phyloP scores from a whole-genome alignment of 768 basidiomycete species.

The Boletales sp. region DNA sequence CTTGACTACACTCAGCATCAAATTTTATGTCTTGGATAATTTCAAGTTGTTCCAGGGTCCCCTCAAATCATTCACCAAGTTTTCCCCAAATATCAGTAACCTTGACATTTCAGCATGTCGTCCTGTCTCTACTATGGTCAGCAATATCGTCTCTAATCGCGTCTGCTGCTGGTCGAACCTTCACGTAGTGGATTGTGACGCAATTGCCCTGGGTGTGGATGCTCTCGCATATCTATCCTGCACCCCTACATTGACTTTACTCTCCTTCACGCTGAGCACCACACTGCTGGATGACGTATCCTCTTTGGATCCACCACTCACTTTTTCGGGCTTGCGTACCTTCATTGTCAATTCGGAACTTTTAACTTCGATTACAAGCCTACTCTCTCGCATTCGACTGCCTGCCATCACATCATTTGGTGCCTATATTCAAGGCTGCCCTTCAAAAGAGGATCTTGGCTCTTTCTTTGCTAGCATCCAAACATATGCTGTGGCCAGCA shows the following conservation, averaged over 20 bases:
- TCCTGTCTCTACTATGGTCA: not conserved
- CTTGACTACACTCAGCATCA: not conserved
- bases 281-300: not conserved
- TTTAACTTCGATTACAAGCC: not conserved
- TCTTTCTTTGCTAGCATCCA: not conserved
- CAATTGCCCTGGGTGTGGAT: not conserved
- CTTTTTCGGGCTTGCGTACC: not conserved
- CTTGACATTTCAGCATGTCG: not conserved
- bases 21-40: not conserved
- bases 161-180: conserved; percentile 6
- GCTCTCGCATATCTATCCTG: conserved; percentile 4
- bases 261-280: not conserved
- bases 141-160: not conserved
- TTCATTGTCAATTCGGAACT: not conserved
- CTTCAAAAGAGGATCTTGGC: not conserved
- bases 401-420: not conserved
- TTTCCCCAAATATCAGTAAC: not conserved
- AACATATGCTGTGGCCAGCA: not conserved
- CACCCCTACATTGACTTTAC: not conserved
- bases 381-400: not conserved
- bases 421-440: not conserved
- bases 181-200: not conserved
- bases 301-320: not conserved
- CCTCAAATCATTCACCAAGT: not conserved
- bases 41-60: not conserved